Evolutionary conservation across 192 early-diverging fungal species (phyloP), one percentile per base, ranked within the genome.

Genomic region (Piromyces finnis): DNA sequence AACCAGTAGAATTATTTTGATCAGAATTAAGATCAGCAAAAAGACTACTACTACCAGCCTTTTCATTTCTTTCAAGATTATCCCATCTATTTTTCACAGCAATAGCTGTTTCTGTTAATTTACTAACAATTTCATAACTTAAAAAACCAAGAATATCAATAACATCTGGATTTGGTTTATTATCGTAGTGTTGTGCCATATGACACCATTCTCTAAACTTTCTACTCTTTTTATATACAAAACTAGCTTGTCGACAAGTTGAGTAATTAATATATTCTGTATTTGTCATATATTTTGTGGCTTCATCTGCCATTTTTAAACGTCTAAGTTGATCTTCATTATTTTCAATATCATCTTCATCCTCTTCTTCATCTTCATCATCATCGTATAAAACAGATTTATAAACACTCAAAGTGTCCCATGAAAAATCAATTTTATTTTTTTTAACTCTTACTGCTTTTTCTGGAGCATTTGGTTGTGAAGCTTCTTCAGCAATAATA

Each of bases 211-310:
- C 96, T 35, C 94, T 88, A 83, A 99, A 99, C 79, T 94, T 87
- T 84, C 97, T 96, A 59, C 87, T 87, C 83, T 97, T 97, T 78
- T 96, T 94, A 86, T 94, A 98, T 7, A 95, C 97, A 79, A 99
- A 99, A 14, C 94, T 95, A 13, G 98, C 96, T 85, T 97, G 96
- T n/a, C 97, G 89, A 84, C 96, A 97, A 84, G 98, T 96, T 12
- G 97, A 96, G 82, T 96, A 99, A 87, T 97, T 95, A 29, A 98
- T 95, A 84, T 99, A 99, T 86, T 99, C 95, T n/a, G 97, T 96
- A 81, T 96, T 92, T 28, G 95, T 94, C 98, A 99, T 99, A 22
- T 90, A 93, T 26, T 89, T 84, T 6, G 98, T 99, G 5, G 96
- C 87, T 77, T 96, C 93, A 82, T 99, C 98, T 6, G 98, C 98